Base-by-base conservation (phyloP, 1,139 yeast species). In the Yamadazyma atmosphaerica region DNA sequence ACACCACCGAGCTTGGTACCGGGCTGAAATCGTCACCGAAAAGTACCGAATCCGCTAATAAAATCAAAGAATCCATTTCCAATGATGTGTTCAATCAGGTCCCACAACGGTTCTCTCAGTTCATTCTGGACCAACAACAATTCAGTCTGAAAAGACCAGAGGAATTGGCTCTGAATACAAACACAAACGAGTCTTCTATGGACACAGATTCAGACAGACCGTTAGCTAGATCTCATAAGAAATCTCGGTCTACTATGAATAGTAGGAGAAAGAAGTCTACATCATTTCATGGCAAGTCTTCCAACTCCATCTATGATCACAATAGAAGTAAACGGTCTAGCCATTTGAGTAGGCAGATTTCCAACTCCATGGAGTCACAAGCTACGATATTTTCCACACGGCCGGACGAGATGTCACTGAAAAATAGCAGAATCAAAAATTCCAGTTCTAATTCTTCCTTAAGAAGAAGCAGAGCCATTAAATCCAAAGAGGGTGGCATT, bases 341-440 rank as follows among this genome's bases (percentile, higher is more conserved):
- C n/a, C n/a, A n/a, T 19, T 31, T 46, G 30, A 28, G 33, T 9
- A 26, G 57, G 23, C 63, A 65, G 35, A 63, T 65, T 21, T 65
- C 72, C 29, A 58, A 63, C 36, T 65, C 71, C 33, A 63, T 65
- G 70, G 74, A 65, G 3, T 68, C 74, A 0, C 76, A 69, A 44
- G 75, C 74, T 9, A 72, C 77, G 1, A 70, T 72, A 17, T 71
- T 72, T 43, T 68, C 74, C 15, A 71, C 76, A 3, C 52, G 74
- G 44, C 55, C 41, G 24, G 51, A 47, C 33, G 51, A 45, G 37
- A 39, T 35, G 11, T 32, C 50, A n/a, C n/a, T n/a, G n/a, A n/a
- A n/a, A n/a, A 37, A 43, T 11, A 41, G 46, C 18, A 47, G 22
- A 19, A 19, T 6, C 22, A 6, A 6, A 12, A 50, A 53, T 25